Evolutionary conservation across 2,329 filamentous ascomycete genomes (phyloP).

Genomic region (Hortaea sp.): DNA sequence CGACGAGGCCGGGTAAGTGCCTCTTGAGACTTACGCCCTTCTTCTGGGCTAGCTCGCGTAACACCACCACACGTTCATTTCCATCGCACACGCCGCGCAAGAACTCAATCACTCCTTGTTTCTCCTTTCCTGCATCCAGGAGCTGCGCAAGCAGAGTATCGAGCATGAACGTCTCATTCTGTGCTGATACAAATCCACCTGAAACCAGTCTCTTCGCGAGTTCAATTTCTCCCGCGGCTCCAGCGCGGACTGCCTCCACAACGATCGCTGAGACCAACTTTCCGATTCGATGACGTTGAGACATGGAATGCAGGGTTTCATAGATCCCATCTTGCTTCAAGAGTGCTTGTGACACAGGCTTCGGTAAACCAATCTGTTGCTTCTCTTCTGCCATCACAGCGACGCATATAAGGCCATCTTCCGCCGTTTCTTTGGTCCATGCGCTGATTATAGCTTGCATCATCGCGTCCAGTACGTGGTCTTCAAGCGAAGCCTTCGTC

Average conservation of each 20-base stretch:
- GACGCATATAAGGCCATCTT: slow-evolving; percentile 67
- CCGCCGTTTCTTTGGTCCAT: slow-evolving; percentile 63
- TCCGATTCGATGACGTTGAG: slow-evolving; percentile 4
- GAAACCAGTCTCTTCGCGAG: not conserved
- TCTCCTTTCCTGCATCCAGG: too few relatives aligned
- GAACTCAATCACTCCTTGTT: not conserved
- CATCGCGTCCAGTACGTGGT: slow-evolving; percentile 69
- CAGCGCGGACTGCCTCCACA: not conserved
- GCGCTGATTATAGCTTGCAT: slow-evolving; percentile 80
- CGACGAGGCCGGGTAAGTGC: not conserved
- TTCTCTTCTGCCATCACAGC: slow-evolving; percentile 74
- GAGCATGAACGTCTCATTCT: not conserved
- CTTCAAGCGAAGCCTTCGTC: slow-evolving; percentile 68
- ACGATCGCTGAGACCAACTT: slow-evolving; percentile 14
- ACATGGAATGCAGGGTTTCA: not conserved
- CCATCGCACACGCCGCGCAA: not conserved
- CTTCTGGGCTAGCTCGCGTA: not conserved
- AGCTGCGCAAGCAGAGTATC: not conserved
- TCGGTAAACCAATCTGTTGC: slow-evolving; percentile 57
- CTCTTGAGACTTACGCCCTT: not conserved
- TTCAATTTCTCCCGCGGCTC: not conserved
- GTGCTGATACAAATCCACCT: not conserved
- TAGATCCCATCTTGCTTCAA: slow-evolving; percentile 44
- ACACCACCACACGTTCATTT: not conserved
- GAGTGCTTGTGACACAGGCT: slow-evolving; percentile 58